Conservation (phyloP, 2,329 filamentous ascomycete species). For the Simplicillium sp. region DNA sequence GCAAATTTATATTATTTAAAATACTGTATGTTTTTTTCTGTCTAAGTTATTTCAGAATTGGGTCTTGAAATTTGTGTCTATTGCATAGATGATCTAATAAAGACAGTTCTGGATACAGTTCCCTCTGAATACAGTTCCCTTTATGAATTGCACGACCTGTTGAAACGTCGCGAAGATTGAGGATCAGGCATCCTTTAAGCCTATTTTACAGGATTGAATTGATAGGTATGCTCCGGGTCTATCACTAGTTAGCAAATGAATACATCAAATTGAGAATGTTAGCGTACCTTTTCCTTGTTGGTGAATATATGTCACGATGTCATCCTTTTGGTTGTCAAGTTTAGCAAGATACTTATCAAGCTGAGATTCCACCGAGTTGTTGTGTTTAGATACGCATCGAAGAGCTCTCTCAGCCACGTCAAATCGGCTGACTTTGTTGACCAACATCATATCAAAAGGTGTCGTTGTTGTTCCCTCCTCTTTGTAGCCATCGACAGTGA, state of each 20-base stretch:
- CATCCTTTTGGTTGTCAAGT: conserved; percentile 36
- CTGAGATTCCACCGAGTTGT: conserved; percentile 33
- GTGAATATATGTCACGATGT: conserved; percentile 41
- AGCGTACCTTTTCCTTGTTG: conserved; percentile 43
- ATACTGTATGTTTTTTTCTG: too few relatives aligned
- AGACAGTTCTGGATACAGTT: too few relatives aligned
- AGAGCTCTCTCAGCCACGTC: conserved; percentile 48
- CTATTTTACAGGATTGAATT: neutral
- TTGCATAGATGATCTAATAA: too few relatives aligned
- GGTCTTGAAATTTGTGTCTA: too few relatives aligned
- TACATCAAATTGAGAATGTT: conserved; percentile 12
- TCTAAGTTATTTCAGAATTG: too few relatives aligned
- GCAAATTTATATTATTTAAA: too few relatives aligned
- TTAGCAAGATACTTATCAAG: conserved; percentile 36
- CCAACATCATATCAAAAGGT: conserved; percentile 61
- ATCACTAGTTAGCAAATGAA: neutral
- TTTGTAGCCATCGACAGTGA: conserved; percentile 48
- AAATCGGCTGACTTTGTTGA: conserved; percentile 50
- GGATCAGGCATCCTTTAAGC: too few relatives aligned
- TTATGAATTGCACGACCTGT: too few relatives aligned
- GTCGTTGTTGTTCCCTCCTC: conserved; percentile 61
- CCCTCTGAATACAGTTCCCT: too few relatives aligned
- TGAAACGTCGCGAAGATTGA: too few relatives aligned
- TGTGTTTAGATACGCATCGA: conserved; percentile 32
- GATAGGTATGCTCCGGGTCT: neutral